Conservation (phyloP, 2,329 filamentous ascomycete species). For the Colletotrichum sublineola region DNA sequence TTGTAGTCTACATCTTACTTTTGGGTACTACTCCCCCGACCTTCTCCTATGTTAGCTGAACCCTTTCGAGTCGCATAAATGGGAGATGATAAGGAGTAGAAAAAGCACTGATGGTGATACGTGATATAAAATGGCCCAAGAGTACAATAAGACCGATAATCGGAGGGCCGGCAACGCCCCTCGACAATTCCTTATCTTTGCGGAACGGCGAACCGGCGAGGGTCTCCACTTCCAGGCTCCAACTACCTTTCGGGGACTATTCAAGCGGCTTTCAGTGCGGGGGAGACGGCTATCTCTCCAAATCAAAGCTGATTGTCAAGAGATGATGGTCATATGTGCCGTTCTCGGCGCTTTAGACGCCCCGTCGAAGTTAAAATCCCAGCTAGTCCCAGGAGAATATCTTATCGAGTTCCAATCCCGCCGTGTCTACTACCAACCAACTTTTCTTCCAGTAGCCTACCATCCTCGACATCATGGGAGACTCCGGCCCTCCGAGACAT, state of each 20-base stretch:
- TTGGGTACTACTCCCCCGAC: too few species aligned
- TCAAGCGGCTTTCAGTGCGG: slow-evolving; percentile 25
- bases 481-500: neutral
- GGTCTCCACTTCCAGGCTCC: slow-evolving; percentile 26
- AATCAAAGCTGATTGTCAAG: slow-evolving; percentile 1
- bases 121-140: neutral
- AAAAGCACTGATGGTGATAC: too few species aligned
- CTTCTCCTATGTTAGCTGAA: fast-evolving
- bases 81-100: too few species aligned
- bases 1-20: too few species aligned
- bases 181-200: slow-evolving; percentile 42
- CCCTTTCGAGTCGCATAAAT: neutral
- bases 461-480: neutral
- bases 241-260: slow-evolving; percentile 36
- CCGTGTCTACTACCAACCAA: neutral
- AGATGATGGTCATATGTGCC: slow-evolving; percentile 20
- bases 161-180: slow-evolving; percentile 11
- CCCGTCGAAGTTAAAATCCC: slow-evolving; percentile 3
- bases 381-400: neutral
- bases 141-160: neutral
- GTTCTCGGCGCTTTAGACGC: neutral
- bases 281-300: slow-evolving; percentile 11
- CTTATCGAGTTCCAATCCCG: neutral
- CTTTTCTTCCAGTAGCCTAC: neutral
- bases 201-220: slow-evolving; percentile 29